phyloP scores from a whole-genome alignment of 1,139 yeast genomes.

The Candida tropicalis region DNA sequence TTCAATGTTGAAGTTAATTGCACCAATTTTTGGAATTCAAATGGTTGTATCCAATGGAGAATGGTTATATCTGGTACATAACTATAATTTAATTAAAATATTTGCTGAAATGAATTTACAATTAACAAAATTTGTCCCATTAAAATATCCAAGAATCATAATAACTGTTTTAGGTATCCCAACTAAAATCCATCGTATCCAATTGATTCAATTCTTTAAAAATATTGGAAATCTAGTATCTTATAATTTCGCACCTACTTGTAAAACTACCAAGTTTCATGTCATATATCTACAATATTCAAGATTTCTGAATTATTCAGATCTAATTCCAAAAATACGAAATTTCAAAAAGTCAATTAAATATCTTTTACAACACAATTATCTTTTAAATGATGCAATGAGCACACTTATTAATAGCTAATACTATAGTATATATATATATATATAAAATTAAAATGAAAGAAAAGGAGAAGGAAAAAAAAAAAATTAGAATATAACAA shows the following conservation, averaged over 20 bases:
- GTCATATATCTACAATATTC: slow-evolving; percentile 15
- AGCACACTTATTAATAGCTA: background rate
- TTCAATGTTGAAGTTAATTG: slow-evolving; percentile 5
- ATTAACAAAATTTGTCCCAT: slow-evolving; percentile 5
- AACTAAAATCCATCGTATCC: background rate
- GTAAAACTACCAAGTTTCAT: slow-evolving; percentile 11
- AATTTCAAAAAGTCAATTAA: slow-evolving; percentile 4
- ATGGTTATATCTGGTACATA: slow-evolving; percentile 6
- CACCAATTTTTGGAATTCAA: slow-evolving; percentile 9
- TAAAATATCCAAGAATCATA: slow-evolving; percentile 7
- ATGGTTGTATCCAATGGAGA: slow-evolving; percentile 2
- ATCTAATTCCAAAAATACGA: slow-evolving; percentile 6
- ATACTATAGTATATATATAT: too few relatives aligned
- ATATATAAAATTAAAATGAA: background rate
- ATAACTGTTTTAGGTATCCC: slow-evolving; percentile 15
- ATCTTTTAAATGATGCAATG: background rate
- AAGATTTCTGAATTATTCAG: slow-evolving; percentile 8
- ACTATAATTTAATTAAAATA: background rate
- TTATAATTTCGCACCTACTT: slow-evolving; percentile 13
- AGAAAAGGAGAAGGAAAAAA: background rate
- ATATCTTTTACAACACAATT: background rate
- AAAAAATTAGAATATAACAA: background rate
- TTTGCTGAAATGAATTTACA: slow-evolving; percentile 12
- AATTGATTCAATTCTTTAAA: slow-evolving; percentile 10
- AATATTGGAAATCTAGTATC: slow-evolving; percentile 13